Evolutionary conservation across 768 basidiomycete genomes (phyloP), one percentile per base, ranked within the genome.

Genomic region (Naganishia onofrii): DNA sequence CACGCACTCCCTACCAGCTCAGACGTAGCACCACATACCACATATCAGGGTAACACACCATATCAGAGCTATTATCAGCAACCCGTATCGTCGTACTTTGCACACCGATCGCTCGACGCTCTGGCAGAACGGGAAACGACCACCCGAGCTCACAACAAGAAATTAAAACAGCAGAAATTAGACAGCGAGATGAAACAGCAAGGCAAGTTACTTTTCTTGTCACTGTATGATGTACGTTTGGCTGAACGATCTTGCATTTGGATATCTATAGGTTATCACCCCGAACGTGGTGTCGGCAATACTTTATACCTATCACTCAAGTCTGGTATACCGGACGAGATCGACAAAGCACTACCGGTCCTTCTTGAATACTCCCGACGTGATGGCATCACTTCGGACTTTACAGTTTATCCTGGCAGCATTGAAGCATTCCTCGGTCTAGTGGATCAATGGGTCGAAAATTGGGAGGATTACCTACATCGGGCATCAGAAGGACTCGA

Each of bases 241-340:
- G 7, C 46, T 36, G 44, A 48, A 17, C 42, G 17, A 19, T n/a
- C 10, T n/a, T 10, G 2, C 19, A 23, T 23, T 13, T n/a, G 38
- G 13, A 8, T n/a, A 23, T n/a, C n/a, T n/a, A 23, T 46, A 71
- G 70, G 70, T 23, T 71, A 71, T 87, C 93, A 92, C 76, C 90
- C 91, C n/a, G 90, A 93, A 74, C 83, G 85, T 0, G 84, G 86
- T 2, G 84, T 89, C 0, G 88, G 83, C 77, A 97, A 97, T 79
- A 86, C 94, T 51, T 92, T 97, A 87, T 84, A 92, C n/a, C 87
- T 99, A 19, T 89, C 93, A 2, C 82, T 98, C 51, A 86, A 88
- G 29, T 97, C 92, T 17, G 89, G 88, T 5, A 89, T 98, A 56
- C 84, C 88, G 66, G 81, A 86, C 9, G 95, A 98, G 76, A 85